phyloP scores from a whole-genome alignment of 2,329 filamentous ascomycete genomes.

The Harringtonia aguacate region DNA sequence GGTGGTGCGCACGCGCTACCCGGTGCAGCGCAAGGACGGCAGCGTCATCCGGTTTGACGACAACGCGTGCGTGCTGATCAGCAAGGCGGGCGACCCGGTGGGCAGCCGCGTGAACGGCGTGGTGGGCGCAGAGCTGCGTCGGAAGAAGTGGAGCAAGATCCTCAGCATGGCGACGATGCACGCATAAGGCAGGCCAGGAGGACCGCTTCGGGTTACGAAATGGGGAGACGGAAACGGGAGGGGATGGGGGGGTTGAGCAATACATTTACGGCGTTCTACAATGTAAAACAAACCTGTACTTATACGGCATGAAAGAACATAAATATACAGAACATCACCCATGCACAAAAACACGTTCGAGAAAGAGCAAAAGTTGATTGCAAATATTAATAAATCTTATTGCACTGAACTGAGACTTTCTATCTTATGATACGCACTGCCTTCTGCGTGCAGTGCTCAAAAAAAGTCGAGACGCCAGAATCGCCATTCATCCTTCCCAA shows the following conservation, averaged over 20 bases:
- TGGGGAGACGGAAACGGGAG: too few relatives aligned
- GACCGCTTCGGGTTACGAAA: not conserved
- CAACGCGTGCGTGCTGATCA: slow-evolving; percentile 95
- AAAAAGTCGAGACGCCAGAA: too few relatives aligned
- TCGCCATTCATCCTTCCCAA: too few relatives aligned
- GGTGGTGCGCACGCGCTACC: slow-evolving; percentile 83
- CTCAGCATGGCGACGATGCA: slow-evolving; percentile 78
- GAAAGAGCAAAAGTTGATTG: not conserved
- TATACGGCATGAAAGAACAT: not conserved
- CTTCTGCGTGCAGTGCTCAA: too few relatives aligned
- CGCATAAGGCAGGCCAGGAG: slow-evolving; percentile 24
- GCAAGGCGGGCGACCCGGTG: slow-evolving; percentile 92
- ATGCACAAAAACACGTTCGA: not conserved
- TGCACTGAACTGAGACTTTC: too few relatives aligned
- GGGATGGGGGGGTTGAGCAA: not conserved
- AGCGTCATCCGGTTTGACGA: slow-evolving; percentile 90
- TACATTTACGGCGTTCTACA: not conserved
- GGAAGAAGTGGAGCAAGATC: slow-evolving; percentile 98
- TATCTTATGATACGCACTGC: too few relatives aligned
- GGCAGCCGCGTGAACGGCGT: slow-evolving; percentile 87
- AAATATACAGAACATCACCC: not conserved
- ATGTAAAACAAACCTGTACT: too few relatives aligned
- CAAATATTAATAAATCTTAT: not conserved
- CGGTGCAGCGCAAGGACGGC: slow-evolving; percentile 77
- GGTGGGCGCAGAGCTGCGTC: slow-evolving; percentile 78